Evolutionary conservation across 2,329 filamentous ascomycete genomes (phyloP).

Genomic region (Decorospora gaudefroyi): DNA sequence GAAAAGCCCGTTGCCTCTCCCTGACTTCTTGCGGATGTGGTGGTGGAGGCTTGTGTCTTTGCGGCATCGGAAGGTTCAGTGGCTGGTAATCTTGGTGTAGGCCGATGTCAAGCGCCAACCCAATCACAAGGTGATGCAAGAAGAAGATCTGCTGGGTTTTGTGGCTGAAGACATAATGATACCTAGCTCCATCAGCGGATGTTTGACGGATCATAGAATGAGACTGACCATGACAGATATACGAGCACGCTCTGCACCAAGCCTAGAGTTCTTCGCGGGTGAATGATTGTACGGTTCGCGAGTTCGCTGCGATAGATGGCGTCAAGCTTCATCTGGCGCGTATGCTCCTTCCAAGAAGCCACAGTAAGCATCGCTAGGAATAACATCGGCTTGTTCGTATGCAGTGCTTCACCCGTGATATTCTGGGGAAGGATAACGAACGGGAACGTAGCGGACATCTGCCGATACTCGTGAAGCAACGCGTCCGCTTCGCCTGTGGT

Average conservation of each 20-base stretch:
- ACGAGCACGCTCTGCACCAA: slow-evolving; percentile 43
- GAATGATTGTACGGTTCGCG: slow-evolving; percentile 41
- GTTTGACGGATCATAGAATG: background rate
- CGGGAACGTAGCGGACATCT: slow-evolving; percentile 38
- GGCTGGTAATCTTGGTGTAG: slow-evolving; percentile 30
- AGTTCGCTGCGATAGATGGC: slow-evolving; percentile 35
- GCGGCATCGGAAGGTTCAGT: slow-evolving; percentile 17
- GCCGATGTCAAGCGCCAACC: slow-evolving; percentile 40
- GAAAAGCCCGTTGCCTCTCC: slow-evolving; percentile 38
- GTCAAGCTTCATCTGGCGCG: slow-evolving; percentile 35
- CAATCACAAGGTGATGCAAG: slow-evolving; percentile 39
- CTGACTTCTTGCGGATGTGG: slow-evolving; percentile 23
- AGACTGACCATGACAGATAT: slow-evolving; percentile 39
- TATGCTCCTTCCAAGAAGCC: slow-evolving; percentile 36
- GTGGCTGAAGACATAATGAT: slow-evolving; percentile 44
- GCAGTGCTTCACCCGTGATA: slow-evolving; percentile 24
- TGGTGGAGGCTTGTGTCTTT: slow-evolving; percentile 17
- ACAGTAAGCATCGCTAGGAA: slow-evolving; percentile 39
- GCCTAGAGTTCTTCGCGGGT: slow-evolving; percentile 33
- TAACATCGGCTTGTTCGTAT: slow-evolving; percentile 38
- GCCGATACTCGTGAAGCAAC: slow-evolving; percentile 33
- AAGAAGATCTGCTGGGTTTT: slow-evolving; percentile 45
- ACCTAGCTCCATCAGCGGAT: slow-evolving; percentile 26
- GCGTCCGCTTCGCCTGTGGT: slow-evolving; percentile 32
- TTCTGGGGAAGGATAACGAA: slow-evolving; percentile 34